Evolutionary conservation across 345 rosid genomes (phyloP).

Genomic region (Eucalyptus curtisii): DNA sequence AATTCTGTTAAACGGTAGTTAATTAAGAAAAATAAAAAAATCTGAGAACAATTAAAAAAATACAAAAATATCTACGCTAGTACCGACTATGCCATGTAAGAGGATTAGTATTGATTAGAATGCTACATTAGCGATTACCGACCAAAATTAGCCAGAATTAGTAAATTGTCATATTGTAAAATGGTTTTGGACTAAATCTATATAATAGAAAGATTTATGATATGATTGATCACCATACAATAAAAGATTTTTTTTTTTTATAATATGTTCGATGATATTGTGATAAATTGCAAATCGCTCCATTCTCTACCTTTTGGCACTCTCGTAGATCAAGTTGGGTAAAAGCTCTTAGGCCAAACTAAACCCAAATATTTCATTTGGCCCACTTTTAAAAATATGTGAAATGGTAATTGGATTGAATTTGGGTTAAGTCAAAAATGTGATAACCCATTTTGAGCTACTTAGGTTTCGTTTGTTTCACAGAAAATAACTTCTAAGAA

Average conservation of each 20-base stretch:
- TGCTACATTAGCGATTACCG: fast-evolving
- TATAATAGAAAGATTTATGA: not conserved
- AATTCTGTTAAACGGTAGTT: fast-evolving
- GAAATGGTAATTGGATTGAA: not conserved
- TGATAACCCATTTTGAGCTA: not conserved
- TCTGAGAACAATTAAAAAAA: fast-evolving
- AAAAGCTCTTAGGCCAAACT: not conserved
- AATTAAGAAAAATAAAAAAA: not conserved
- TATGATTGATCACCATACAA: fast-evolving
- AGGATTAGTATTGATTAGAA: not conserved
- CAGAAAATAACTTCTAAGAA: too few relatives aligned
- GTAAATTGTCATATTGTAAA: not conserved
- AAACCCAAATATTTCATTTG: not conserved
- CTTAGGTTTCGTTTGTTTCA: too few relatives aligned
- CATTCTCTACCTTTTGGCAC: not conserved
- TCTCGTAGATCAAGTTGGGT: not conserved
- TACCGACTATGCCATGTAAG: fast-evolving
- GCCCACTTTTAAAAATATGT: not conserved
- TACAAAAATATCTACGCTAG: fast-evolving
- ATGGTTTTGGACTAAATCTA: not conserved
- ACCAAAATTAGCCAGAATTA: not conserved
- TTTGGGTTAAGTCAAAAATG: not conserved
- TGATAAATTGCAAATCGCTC: not conserved
- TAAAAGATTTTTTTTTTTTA: not conserved
- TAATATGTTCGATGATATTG: not conserved